Evolutionary conservation across 129 eudicot species (phyloP), one percentile per base, ranked within the genome.

Genomic region (Flaveria linearis): DNA sequence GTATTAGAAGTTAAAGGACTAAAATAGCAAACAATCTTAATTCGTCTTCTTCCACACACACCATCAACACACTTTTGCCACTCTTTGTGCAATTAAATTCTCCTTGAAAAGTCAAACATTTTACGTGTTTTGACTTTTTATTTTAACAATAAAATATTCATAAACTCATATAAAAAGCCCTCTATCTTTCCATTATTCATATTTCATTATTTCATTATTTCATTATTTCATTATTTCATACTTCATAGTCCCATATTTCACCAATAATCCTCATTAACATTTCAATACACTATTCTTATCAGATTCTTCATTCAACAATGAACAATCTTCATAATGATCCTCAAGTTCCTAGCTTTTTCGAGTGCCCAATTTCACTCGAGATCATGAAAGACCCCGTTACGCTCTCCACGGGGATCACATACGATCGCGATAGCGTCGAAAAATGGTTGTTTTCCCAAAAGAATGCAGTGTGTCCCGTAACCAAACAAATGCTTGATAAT

Each of bases 371-470:
- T 51, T 82, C 85, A 1, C 69, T 82, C 2, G 81, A 82, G 42
- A 75, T 76, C 65, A 82, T 82, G 85, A 61, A 62, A 36, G 85
- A 70, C 49, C 85, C 85, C 8, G 85, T 82, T 22, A 76, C 53
- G 1, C 64, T 76, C 51, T 67, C 81, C 10, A 82, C 85, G 0
- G 85, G 85, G 26, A 82, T 82, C 49, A 82, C 82, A 14, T 82
- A 82, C 23, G 85, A 82, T 60, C 81, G 85, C 14, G 62, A 36
- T 23, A 50, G 69, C 67, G 76, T 82, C 41, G 78, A 82, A 14
- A 69, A 58, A 46, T 82, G 85, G 85, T 45, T 76, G 22, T 80
- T 52, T 36, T 26, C 72, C 10, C 64, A 47, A 33, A 68, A 75
- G 50, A 57, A 81, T 2, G 14, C 46, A 58, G 57, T 42, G 3